Conservation (phyloP, 805 yeast genomes). For the Sugiyamaella qingdaonensis region DNA sequence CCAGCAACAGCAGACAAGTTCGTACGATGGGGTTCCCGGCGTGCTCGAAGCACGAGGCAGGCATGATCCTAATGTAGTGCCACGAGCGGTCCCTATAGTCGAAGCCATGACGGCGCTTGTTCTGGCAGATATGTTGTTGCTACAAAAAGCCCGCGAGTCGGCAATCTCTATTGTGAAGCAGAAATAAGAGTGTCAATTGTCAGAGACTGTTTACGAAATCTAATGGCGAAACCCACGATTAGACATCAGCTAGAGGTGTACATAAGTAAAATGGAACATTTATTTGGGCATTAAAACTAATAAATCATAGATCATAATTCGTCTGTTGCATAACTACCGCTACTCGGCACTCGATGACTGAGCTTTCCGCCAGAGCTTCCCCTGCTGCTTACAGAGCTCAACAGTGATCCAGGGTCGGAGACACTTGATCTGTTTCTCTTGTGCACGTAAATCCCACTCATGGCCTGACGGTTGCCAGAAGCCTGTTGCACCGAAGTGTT, state of each 20-base stretch:
- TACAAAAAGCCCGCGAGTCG: conserved; percentile 80
- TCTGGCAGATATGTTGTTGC: conserved; percentile 75
- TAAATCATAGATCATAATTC: background rate
- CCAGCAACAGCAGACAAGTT: conserved; percentile 83
- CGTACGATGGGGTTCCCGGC: conserved; percentile 86
- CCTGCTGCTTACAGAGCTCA: background rate
- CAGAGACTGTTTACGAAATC: background rate
- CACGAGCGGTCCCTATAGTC: conserved; percentile 97
- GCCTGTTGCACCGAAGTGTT: conserved; percentile 3
- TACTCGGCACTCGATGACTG: conserved; percentile 2
- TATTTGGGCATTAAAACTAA: background rate
- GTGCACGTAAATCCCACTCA: conserved; percentile 5
- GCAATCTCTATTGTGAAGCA: conserved; percentile 30
- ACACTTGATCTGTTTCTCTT: conserved; percentile 12
- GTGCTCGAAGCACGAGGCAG: conserved; percentile 93
- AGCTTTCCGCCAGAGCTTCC: background rate
- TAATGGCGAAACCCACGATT: background rate
- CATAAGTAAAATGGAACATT: background rate
- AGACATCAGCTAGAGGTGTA: background rate
- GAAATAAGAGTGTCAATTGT: background rate
- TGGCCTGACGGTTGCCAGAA: background rate
- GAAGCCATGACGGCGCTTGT: conserved; percentile 98
- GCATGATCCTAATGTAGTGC: conserved; percentile 98
- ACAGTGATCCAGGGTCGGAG: conserved; percentile 3
- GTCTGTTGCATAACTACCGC: background rate